Percentiles rank a stretch among this genome's conserved stretches.
Conservation (phyloP, 345 rosid species). For the Aethionema arabicum region DNA sequence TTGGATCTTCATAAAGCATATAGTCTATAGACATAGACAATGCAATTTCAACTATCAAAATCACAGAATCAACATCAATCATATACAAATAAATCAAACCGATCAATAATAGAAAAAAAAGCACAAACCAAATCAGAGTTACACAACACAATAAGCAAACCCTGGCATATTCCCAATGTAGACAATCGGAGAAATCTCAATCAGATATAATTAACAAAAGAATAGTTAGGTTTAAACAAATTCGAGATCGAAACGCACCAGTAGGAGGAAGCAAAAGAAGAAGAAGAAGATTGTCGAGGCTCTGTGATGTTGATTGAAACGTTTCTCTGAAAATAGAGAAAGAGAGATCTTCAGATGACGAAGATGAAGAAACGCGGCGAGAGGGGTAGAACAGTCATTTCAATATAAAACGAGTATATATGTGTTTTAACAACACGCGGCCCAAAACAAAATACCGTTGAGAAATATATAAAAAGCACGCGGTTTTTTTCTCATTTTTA, state of each 20-base stretch:
- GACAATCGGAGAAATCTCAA: background rate
- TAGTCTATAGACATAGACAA: no score
- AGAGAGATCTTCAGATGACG: background rate
- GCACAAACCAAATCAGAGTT: constrained; percentile 2
- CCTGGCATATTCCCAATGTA: constrained; percentile 3
- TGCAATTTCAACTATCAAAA: no score
- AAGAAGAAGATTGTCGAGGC: constrained; percentile 10
- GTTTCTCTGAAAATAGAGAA: constrained; percentile 6
- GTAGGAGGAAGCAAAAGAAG: constrained; percentile 30
- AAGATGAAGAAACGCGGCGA: background rate
- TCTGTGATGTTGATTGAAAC: background rate
- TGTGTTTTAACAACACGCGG: background rate
- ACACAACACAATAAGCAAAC: background rate
- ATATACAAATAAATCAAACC: no score
- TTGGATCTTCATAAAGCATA: no score
- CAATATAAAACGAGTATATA: background rate
- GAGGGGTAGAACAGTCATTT: constrained; percentile 25
- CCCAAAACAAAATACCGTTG: background rate
- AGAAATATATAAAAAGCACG: background rate
- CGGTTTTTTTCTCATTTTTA: no score
- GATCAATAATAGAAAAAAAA: no score
- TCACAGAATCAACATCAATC: no score
- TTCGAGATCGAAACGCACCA: constrained; percentile 24
- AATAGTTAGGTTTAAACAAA: background rate
- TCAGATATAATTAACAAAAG: background rate